phyloP scores from a whole-genome alignment of 345 rosid genomes.

The Microcos paniculata region DNA sequence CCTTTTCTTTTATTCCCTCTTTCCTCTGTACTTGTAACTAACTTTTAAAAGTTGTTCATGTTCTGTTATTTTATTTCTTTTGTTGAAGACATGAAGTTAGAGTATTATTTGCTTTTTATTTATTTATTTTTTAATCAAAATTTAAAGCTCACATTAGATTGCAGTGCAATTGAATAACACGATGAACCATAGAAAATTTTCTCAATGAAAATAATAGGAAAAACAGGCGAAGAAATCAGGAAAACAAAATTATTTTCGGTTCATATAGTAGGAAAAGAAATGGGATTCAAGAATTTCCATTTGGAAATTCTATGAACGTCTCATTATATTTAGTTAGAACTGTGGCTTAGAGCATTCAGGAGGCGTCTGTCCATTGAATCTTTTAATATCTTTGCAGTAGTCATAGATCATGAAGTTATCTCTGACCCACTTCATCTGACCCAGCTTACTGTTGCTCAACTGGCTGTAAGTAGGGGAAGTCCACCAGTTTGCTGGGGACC shows the following conservation, averaged over 20 bases:
- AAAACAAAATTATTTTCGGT: background rate
- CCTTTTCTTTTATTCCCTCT: background rate
- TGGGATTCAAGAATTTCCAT: background rate
- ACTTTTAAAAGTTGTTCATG: background rate
- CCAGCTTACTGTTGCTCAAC: slow-evolving; percentile 37
- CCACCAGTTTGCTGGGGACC: slow-evolving; percentile 57
- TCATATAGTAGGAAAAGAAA: background rate
- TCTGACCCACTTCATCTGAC: slow-evolving; percentile 51
- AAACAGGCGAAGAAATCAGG: background rate
- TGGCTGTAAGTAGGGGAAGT: slow-evolving; percentile 45
- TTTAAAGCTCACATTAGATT: background rate
- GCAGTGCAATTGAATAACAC: background rate
- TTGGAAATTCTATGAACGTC: no score
- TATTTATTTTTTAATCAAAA: background rate
- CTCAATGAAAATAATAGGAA: background rate
- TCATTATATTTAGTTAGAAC: no score
- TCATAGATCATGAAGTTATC: slow-evolving; percentile 60
- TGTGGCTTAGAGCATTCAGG: slow-evolving; percentile 63
- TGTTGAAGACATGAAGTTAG: background rate
- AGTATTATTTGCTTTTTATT: background rate
- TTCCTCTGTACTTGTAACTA: background rate
- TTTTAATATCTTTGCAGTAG: slow-evolving; percentile 59
- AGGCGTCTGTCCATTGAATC: slow-evolving; percentile 64
- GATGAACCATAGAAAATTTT: background rate
- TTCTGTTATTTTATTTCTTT: background rate